Evolutionary conservation across 2,329 filamentous ascomycete species (phyloP).

Genomic region (Claviceps monticola): DNA sequence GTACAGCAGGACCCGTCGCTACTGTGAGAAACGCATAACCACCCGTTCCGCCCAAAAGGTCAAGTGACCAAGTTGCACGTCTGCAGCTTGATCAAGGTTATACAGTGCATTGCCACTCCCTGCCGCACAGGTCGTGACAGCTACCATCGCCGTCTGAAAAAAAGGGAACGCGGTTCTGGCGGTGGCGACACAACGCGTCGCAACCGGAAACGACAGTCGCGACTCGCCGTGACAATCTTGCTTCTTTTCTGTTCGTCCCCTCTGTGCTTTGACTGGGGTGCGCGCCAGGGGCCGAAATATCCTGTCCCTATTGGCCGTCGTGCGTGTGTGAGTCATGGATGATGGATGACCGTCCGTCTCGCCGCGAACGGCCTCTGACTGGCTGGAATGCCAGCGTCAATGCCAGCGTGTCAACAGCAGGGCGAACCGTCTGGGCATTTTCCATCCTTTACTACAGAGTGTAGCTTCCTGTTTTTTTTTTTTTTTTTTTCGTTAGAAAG

Average conservation of each 20-base stretch:
- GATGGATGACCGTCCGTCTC: conserved; percentile 2
- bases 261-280: neutral
- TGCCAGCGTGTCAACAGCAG: conserved; percentile 2
- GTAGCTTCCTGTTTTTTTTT: neutral
- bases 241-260: neutral
- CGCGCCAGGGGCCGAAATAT: neutral
- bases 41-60: no score
- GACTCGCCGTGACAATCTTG: conserved; percentile 8
- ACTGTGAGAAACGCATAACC: no score
- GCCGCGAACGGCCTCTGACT: conserved; percentile 20
- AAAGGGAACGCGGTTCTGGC: neutral
- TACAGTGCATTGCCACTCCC: no score
- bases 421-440: no score
- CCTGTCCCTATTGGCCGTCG: neutral
- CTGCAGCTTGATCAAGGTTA: no score
- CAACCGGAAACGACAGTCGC: conserved; percentile 5
- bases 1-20: neutral
- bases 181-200: conserved; percentile 8
- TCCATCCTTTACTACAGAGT: neutral
- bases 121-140: no score
- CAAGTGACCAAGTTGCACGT: no score
- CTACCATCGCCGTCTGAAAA: neutral
- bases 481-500: neutral
- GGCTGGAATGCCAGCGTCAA: conserved; percentile 15
- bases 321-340: conserved; percentile 16